phyloP scores from a whole-genome alignment of 148 eudicot genomes.

The Simmondsia chinensis region DNA sequence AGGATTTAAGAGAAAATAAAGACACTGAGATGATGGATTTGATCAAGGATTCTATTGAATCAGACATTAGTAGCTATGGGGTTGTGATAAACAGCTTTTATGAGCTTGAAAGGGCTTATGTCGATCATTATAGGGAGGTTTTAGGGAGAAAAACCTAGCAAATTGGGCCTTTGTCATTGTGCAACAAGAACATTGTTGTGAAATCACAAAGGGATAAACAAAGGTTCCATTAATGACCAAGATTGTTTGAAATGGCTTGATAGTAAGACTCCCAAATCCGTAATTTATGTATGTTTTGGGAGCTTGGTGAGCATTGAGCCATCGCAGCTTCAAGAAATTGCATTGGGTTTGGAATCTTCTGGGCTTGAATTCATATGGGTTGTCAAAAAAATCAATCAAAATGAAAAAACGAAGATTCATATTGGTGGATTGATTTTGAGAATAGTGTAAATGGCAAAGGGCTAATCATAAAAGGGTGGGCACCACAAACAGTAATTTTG shows the following conservation, averaged over 20 bases:
- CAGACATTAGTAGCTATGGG: constrained; percentile 37
- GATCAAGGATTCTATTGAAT: constrained; percentile 2
- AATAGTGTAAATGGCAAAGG: neutral
- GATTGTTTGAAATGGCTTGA: constrained; percentile 54
- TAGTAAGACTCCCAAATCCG: constrained; percentile 38
- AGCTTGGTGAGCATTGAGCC: constrained; percentile 12
- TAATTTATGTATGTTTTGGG: constrained; percentile 46
- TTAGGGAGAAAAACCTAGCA: constrained; percentile 45
- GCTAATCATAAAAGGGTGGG: constrained; percentile 16
- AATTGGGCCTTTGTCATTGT: constrained; percentile 42
- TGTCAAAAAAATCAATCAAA: constrained; percentile 6
- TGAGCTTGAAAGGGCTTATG: constrained; percentile 61
- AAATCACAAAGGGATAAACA: constrained; percentile 32
- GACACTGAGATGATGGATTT: neutral
- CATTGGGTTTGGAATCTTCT: constrained; percentile 42
- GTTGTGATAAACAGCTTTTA: constrained; percentile 48
- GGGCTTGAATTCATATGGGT: constrained; percentile 53
- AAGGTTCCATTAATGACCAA: constrained; percentile 24
- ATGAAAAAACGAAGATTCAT: neutral
- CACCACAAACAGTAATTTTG: constrained; percentile 11
- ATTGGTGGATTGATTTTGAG: constrained; percentile 1
- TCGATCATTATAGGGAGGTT: constrained; percentile 22
- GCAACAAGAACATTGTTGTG: constrained; percentile 16
- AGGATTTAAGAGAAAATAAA: neutral
- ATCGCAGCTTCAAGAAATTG: constrained; percentile 35